These are phyloP conservation scores for Phytophthora citrophthora DNA, from an alignment of 352 stramenopile species.

Conservation along the genomic window DNA sequence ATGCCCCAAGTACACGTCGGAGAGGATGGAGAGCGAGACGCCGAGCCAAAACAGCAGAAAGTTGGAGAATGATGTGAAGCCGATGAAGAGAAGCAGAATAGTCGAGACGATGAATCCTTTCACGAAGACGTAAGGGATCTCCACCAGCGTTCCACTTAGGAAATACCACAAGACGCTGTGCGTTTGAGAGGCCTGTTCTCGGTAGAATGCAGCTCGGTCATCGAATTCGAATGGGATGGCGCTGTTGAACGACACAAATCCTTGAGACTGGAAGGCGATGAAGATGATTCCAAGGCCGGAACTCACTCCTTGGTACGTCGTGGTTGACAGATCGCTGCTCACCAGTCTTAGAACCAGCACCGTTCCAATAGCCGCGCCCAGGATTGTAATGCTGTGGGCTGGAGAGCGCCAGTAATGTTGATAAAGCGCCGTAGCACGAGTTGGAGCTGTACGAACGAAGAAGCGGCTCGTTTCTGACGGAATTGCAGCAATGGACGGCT, in stretches of 20 bases:
- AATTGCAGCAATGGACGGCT: slow-evolving; percentile 11
- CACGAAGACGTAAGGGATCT: slow-evolving; percentile 21
- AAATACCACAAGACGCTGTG: slow-evolving; percentile 70
- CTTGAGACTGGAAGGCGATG: slow-evolving; percentile 43
- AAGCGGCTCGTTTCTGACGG: slow-evolving; percentile 14
- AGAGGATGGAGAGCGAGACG: slow-evolving; percentile 58
- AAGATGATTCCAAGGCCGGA: slow-evolving; percentile 19
- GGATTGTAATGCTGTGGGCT: slow-evolving; percentile 13
- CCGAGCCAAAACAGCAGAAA: slow-evolving; percentile 72
- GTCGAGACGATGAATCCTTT: slow-evolving; percentile 13
- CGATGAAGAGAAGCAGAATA: slow-evolving; percentile 29
- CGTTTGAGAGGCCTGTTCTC: slow-evolving; percentile 77
- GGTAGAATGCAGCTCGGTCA: slow-evolving; percentile 64
- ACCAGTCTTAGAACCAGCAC: slow-evolving; percentile 7
- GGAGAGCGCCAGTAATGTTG: slow-evolving; percentile 37
- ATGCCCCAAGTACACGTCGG: slow-evolving; percentile 71
- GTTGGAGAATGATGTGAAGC: slow-evolving; percentile 47
- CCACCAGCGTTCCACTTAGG: slow-evolving; percentile 25
- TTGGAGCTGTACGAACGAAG: slow-evolving; percentile 9
- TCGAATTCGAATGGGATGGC: slow-evolving; percentile 68
- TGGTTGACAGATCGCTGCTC: neutral
- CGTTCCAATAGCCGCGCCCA: slow-evolving; percentile 1
- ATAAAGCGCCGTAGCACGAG: slow-evolving; percentile 21
- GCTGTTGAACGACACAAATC: slow-evolving; percentile 64
- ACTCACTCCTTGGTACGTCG: slow-evolving; percentile 13